These are phyloP conservation scores for Exophiala dermatitidis DNA, from an alignment of 2,329 filamentous ascomycete species.

Conservation along the genomic window DNA sequence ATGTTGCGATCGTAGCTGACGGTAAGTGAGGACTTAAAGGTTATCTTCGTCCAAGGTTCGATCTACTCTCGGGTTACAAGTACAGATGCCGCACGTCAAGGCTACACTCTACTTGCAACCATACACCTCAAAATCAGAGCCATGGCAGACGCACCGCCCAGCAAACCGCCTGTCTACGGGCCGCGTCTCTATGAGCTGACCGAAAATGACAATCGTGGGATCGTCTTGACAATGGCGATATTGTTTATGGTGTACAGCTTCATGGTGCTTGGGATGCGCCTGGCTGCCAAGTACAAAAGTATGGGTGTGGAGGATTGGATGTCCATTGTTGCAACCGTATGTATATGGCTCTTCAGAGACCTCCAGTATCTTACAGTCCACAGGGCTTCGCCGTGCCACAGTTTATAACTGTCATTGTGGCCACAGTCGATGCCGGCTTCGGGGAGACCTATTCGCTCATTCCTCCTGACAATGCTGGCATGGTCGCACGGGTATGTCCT, in stretches of 20 bases:
- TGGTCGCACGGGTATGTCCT: constrained; percentile 4
- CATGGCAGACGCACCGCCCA: constrained; percentile 6
- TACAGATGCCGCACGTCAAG: no score
- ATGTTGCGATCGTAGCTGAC: no score
- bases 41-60: no score
- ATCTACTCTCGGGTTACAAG: no score
- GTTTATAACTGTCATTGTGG: constrained; percentile 9
- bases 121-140: no score
- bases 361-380: background rate
- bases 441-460: constrained; percentile 10
- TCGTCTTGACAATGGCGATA: constrained; percentile 12
- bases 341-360: background rate
- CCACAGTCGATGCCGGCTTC: constrained; percentile 10
- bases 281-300: constrained; percentile 8
- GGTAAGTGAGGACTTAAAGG: no score
- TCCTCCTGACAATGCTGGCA: constrained; percentile 3
- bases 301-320: constrained; percentile 20
- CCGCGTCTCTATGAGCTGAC: constrained; percentile 12
- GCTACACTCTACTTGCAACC: no score
- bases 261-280: constrained; percentile 18
- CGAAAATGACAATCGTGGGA: constrained; percentile 12
- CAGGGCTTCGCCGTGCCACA: constrained; percentile 13
- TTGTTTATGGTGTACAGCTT: constrained; percentile 14
- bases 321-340: constrained; percentile 12
- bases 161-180: constrained; percentile 1